Conservation (phyloP, 441 rosid genomes). For the Aleurites moluccanus region DNA sequence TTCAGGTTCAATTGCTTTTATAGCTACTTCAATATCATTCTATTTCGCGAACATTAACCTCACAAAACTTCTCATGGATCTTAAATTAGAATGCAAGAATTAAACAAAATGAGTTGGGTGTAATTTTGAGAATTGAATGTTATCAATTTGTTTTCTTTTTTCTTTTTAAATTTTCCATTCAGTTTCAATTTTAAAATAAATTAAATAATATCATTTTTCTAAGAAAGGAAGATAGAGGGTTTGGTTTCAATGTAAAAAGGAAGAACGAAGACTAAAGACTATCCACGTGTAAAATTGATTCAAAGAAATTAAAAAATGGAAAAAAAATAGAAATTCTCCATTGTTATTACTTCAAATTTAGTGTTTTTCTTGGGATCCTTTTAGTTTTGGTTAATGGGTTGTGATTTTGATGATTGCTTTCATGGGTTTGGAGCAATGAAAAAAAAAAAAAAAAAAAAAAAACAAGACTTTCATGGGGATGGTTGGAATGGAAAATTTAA, state of each 20-base stretch:
- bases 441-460: too few species aligned
- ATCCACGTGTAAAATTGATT: constrained; percentile 27
- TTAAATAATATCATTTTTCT: not conserved
- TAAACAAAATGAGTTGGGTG: constrained; percentile 49
- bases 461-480: too few species aligned
- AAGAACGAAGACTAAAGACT: not conserved
- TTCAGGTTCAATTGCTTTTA: constrained; percentile 51
- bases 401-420: too few species aligned
- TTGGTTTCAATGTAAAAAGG: constrained; percentile 24
- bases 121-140: constrained; percentile 47
- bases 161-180: too few species aligned
- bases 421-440: too few species aligned
- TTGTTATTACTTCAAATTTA: not conserved
- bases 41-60: constrained; percentile 66
- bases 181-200: not conserved
- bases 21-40: constrained; percentile 63
- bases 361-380: too few species aligned
- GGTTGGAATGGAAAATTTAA: too few species aligned
- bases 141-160: too few species aligned
- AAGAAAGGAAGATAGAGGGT: not conserved
- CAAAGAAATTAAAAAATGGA: not conserved
- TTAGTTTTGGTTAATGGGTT: too few species aligned
- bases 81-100: constrained; percentile 50
- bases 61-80: constrained; percentile 64
- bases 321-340: not conserved